A percentile compares a stretch with the other conserved stretches of the same genome.
Conservation (phyloP, 331 rosid species). For the Pyrus hybrid region DNA sequence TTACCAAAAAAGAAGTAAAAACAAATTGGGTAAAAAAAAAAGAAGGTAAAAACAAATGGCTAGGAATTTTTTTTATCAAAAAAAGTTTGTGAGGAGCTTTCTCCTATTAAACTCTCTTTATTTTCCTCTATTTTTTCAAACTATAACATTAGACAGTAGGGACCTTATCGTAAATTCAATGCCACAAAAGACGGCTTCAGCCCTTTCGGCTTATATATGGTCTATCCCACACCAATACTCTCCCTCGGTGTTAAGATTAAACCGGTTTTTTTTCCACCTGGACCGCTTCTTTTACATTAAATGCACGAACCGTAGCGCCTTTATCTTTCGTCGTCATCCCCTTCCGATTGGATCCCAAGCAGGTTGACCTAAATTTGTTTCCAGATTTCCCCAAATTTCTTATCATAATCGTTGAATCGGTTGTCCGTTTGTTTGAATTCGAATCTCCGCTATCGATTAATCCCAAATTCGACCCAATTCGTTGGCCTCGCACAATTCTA, state of each 20-base stretch:
- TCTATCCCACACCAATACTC: neutral
- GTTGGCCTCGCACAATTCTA: slow-evolving; percentile 12
- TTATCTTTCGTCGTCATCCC: slow-evolving; percentile 8
- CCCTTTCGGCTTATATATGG: neutral
- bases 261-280: slow-evolving; percentile 13
- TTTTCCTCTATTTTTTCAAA: neutral
- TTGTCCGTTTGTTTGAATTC: slow-evolving; percentile 8
- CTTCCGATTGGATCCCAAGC: slow-evolving; percentile 10
- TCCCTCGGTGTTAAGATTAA: neutral
- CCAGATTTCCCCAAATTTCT: slow-evolving; percentile 4
- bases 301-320: slow-evolving; percentile 19
- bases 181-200: neutral
- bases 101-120: neutral
- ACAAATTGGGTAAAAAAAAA: too few species aligned
- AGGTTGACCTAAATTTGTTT: slow-evolving; percentile 1
- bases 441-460: slow-evolving; percentile 6
- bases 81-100: too few species aligned
- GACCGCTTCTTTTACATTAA: slow-evolving; percentile 16
- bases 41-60: too few species aligned
- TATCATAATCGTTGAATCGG: slow-evolving; percentile 13
- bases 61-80: too few species aligned
- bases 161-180: neutral
- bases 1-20: too few species aligned
- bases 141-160: neutral
- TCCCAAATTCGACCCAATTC: slow-evolving; percentile 11